A percentile compares a stretch with the other conserved stretches of the same genome.
Evolutionary conservation across 192 early-diverging fungal genomes (phyloP).

Genomic region (Coemansia sp.): DNA sequence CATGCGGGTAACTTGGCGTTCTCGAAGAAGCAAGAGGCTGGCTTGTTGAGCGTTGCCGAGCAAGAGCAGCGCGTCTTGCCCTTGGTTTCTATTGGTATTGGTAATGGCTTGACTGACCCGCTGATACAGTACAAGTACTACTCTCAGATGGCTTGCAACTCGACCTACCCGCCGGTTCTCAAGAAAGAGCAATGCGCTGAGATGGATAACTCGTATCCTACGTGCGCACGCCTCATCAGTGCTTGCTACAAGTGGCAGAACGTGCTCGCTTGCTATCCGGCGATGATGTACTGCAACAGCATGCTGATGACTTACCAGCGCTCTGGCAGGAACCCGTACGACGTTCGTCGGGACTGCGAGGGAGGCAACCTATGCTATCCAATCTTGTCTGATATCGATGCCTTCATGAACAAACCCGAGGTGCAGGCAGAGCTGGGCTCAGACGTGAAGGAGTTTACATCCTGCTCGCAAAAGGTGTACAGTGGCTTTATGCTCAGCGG

Average conservation of each 20-base stretch:
- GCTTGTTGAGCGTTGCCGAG: slow-evolving; percentile 30
- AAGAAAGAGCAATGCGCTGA: slow-evolving; percentile 68
- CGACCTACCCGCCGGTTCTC: slow-evolving; percentile 76
- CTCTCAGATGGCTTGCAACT: slow-evolving; percentile 73
- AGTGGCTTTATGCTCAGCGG: slow-evolving; percentile 77
- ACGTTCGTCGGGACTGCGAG: slow-evolving; percentile 87
- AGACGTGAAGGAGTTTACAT: slow-evolving; percentile 68
- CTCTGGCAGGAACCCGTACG: slow-evolving; percentile 90
- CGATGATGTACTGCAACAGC: slow-evolving; percentile 83
- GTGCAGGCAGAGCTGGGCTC: slow-evolving; percentile 79
- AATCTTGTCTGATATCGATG: slow-evolving; percentile 77
- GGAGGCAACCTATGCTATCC: slow-evolving; percentile 85
- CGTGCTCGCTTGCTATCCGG: slow-evolving; percentile 81
- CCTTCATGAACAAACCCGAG: slow-evolving; percentile 76
- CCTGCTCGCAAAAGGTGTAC: slow-evolving; percentile 87
- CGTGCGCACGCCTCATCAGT: slow-evolving; percentile 74
- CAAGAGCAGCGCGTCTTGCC: slow-evolving; percentile 64
- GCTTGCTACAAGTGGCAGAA: slow-evolving; percentile 85
- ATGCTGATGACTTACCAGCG: slow-evolving; percentile 79
- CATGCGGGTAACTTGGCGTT: slow-evolving; percentile 72
- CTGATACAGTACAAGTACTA: slow-evolving; percentile 89
- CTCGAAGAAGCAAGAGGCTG: slow-evolving; percentile 21
- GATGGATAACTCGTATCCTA: slow-evolving; percentile 76
- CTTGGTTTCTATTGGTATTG: slow-evolving; percentile 78
- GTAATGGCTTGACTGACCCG: slow-evolving; percentile 92